Percentiles rank a stretch among this genome's conserved stretches.
Conservation (phyloP, 345 rosid species). For the Euphorbia lathyris region DNA sequence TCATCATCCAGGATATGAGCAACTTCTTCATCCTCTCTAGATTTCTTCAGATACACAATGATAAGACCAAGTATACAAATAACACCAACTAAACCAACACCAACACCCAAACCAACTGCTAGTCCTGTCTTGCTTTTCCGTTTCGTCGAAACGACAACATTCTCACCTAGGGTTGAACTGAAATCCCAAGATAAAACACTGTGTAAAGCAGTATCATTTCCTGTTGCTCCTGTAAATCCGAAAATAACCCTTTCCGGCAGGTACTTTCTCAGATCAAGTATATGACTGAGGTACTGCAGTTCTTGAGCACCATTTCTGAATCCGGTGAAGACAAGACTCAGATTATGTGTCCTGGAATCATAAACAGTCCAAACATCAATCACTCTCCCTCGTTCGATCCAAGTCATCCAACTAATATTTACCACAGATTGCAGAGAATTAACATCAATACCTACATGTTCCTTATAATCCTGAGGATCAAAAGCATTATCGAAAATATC, state of each 20-base stretch:
- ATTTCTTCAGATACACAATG: constrained; percentile 4
- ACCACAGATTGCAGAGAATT: constrained; percentile 41
- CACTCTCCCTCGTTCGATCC: constrained; percentile 28
- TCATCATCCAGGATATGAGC: constrained; percentile 12
- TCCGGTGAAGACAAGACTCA: constrained; percentile 40
- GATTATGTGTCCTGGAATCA: constrained; percentile 42
- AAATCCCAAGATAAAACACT: constrained; percentile 19
- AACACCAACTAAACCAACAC: not conserved
- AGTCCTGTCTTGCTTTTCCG: not conserved
- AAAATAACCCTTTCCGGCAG: constrained; percentile 19
- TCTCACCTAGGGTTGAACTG: constrained; percentile 15
- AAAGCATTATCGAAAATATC: constrained; percentile 37
- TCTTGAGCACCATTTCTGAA: not conserved
- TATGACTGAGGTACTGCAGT: constrained; percentile 12
- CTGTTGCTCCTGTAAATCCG: constrained; percentile 29
- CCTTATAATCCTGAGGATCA: constrained; percentile 30
- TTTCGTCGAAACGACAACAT: not conserved
- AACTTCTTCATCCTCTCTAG: not conserved
- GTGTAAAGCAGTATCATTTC: constrained; percentile 10
- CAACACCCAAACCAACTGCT: constrained; percentile 5
- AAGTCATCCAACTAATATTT: constrained; percentile 31
- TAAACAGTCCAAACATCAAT: constrained; percentile 53
- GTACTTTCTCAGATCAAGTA: constrained; percentile 7
- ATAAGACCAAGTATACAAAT: constrained; percentile 3
- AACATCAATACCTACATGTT: constrained; percentile 53